Conservation (phyloP, 495 filamentous ascomycete species). For the Penicillium manginii region DNA sequence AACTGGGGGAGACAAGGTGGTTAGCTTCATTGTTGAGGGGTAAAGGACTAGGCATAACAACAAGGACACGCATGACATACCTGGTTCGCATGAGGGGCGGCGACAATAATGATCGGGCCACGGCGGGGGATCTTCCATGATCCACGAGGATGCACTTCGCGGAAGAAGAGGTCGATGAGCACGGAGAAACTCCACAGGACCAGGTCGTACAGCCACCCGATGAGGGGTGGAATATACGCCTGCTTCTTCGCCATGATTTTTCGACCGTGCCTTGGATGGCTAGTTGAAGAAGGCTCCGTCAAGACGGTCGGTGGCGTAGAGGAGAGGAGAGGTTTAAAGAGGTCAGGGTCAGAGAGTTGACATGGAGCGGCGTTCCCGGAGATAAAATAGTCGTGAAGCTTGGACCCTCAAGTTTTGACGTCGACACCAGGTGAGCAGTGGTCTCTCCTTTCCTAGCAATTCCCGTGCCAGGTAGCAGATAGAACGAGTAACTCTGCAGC, state of each 20-base stretch:
- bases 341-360: constrained; percentile 18
- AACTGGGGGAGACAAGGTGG: constrained; percentile 58
- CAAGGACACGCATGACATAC: constrained; percentile 44
- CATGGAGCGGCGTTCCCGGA: constrained; percentile 22
- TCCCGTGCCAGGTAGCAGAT: constrained; percentile 1
- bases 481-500: not conserved
- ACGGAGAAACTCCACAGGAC: constrained; percentile 83
- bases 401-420: constrained; percentile 24
- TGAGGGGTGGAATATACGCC: constrained; percentile 69
- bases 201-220: constrained; percentile 77
- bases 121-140: constrained; percentile 88
- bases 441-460: not conserved
- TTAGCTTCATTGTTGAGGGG: constrained; percentile 8
- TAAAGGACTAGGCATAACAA: not conserved
- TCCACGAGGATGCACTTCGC: constrained; percentile 92
- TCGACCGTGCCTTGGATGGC: constrained; percentile 2
- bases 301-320: not conserved
- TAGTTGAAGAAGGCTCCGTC: not conserved
- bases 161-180: constrained; percentile 92
- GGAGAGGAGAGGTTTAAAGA: not conserved
- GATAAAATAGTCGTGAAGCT: constrained; percentile 19
- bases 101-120: constrained; percentile 93
- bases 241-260: constrained; percentile 37
- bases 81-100: constrained; percentile 98
- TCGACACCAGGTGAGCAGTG: constrained; percentile 5